These are phyloP conservation scores for Parmelia sp. DNA, from an alignment of 495 filamentous ascomycete species.

Conservation along the genomic window DNA sequence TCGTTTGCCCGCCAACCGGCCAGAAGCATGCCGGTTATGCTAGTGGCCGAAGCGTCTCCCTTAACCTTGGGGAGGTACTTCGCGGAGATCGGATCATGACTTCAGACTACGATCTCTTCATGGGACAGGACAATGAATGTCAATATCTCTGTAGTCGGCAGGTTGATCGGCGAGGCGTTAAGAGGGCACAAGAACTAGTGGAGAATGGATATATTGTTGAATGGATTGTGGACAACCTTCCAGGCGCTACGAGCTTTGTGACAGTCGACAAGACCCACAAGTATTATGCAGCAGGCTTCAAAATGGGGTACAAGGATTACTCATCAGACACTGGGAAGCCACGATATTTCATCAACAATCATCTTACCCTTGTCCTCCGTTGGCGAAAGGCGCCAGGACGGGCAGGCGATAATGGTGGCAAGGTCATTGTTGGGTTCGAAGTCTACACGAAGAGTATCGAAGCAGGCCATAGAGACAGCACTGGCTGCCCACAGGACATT, in stretches of 20 bases:
- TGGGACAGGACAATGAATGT: slow-evolving; percentile 74
- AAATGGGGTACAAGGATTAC: slow-evolving; percentile 73
- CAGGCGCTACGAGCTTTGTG: slow-evolving; percentile 88
- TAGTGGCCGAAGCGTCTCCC: slow-evolving; percentile 72
- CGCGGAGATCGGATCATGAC: slow-evolving; percentile 85
- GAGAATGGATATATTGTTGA: slow-evolving; percentile 82
- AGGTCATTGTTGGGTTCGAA: slow-evolving; percentile 87
- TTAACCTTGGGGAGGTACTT: slow-evolving; percentile 90
- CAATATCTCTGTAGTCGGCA: slow-evolving; percentile 66
- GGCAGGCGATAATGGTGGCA: slow-evolving; percentile 62
- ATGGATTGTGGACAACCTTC: slow-evolving; percentile 95
- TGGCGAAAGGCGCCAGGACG: slow-evolving; percentile 68
- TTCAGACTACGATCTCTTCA: slow-evolving; percentile 78
- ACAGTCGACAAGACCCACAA: slow-evolving; percentile 82
- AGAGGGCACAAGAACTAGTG: slow-evolving; percentile 67
- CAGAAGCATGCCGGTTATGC: slow-evolving; percentile 62
- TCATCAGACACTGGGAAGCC: slow-evolving; percentile 53
- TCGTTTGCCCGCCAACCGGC: slow-evolving; percentile 79
- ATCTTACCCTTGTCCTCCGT: slow-evolving; percentile 81
- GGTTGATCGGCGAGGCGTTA: slow-evolving; percentile 59
- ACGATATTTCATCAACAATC: slow-evolving; percentile 83
- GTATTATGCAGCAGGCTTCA: slow-evolving; percentile 95
- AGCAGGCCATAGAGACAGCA: slow-evolving; percentile 49
- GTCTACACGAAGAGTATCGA: slow-evolving; percentile 85
- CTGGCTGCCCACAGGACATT: slow-evolving; percentile 62